Evolutionary conservation across 2,329 filamentous ascomycete genomes (phyloP), one percentile per base, ranked within the genome.

Genomic region (Botrytis elliptica): DNA sequence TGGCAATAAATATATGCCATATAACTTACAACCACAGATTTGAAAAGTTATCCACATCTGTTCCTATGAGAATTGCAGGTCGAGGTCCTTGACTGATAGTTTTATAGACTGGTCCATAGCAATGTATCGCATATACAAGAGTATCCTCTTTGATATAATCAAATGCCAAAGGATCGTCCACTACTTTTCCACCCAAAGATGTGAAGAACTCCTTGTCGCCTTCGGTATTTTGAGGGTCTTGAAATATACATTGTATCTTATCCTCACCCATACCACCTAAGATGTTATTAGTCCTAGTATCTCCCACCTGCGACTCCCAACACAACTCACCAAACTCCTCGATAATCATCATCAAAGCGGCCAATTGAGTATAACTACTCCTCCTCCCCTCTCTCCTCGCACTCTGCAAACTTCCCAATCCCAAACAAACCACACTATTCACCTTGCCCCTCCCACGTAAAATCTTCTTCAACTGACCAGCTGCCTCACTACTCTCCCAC

Each of bases 111-210:
- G 76, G 62, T 14, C 75, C 76, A 73, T 81, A 82, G 72, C 81
- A 82, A 74, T 82, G 81, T 46, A 82, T 79, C 1, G 80, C 81
- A 74, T 81, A 82, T 1, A 81, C 79, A 63, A 82, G 68, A 44
- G 75, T 79, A 25, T 74, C 74, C 20, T 75, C 75, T 20, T 67
- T 73, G 29, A 82, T 77, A 12, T 76, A 40, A 4, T 64, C 49
- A 55, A 80, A 81, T 33, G 78, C 81, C 8, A 75, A 71, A n/a
- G 81, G 81, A 57, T 79, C 77, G 16, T 80, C 74, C 7, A 80
- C 75, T 1, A 81, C 76, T 14, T 62, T 75, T 42, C 78, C 79
- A 10, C 77, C 78, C 14, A 81, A 74, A 14, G 70, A 74, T 1
- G 44, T 59, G 5, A 82, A 71, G 38, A 81, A 81, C 38, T 78